These are phyloP conservation scores for Emericellopsis atlantica DNA, from an alignment of 2,329 filamentous ascomycete genomes.

Conservation along the genomic window DNA sequence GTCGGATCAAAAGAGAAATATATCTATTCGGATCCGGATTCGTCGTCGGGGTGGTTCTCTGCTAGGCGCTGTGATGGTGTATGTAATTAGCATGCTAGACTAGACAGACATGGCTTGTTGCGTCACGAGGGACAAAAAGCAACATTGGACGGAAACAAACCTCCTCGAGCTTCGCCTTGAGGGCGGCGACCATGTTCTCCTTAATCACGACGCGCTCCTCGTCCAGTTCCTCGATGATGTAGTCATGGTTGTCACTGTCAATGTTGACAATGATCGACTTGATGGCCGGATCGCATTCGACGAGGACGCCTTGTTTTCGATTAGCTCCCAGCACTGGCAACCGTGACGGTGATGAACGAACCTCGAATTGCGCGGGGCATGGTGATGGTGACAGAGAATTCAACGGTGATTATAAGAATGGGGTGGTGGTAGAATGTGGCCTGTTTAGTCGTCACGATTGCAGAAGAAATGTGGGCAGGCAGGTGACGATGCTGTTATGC, in stretches of 20 bases:
- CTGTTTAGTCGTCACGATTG: too few species aligned
- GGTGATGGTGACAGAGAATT: conserved; percentile 6
- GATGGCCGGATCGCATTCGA: conserved; percentile 78
- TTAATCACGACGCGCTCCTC: conserved; percentile 66
- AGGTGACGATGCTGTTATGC: too few species aligned
- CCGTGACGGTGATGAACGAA: conserved; percentile 11
- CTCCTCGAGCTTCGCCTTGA: conserved; percentile 58
- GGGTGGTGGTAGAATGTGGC: too few species aligned
- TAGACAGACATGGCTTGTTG: background rate
- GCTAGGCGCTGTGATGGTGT: conserved; percentile 25
- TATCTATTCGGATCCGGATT: conserved; percentile 35
- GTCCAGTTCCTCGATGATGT: conserved; percentile 70
- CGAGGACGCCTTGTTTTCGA: conserved; percentile 46
- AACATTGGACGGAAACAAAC: conserved; percentile 30
- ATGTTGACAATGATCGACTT: conserved; percentile 75
- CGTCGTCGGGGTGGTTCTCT: conserved; percentile 16
- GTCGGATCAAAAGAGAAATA: background rate
- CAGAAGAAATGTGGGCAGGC: too few species aligned
- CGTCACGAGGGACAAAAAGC: background rate
- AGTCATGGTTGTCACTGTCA: conserved; percentile 56
- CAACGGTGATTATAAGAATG: too few species aligned
- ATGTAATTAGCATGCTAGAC: conserved; percentile 5
- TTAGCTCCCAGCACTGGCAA: too few species aligned
- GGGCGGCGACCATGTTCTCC: conserved; percentile 53
- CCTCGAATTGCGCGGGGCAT: conserved; percentile 48